Evolutionary conservation across 2,329 filamentous ascomycete genomes (phyloP), one percentile per base, ranked within the genome.

Genomic region (Pseudogymnoascus verrucosus): DNA sequence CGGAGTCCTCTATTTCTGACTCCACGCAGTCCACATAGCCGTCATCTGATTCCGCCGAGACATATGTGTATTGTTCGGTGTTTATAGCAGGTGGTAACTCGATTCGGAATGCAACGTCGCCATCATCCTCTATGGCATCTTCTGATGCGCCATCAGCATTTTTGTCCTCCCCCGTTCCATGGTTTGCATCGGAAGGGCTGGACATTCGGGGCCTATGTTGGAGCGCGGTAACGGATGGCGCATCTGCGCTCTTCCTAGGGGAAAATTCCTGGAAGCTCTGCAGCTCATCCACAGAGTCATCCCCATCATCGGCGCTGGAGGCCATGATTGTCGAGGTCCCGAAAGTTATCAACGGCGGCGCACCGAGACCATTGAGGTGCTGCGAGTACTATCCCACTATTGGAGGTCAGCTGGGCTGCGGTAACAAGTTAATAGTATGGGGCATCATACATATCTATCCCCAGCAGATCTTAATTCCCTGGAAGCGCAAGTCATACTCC

Each of bases 11-110:
- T 12, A 69, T 21, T 23, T 72, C 70, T 31, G 68, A 65, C n/a
- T 73, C 31, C 1, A 74, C 65, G 4, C 62, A 47, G 16, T 74
- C 69, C n/a, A 75, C 73, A 2, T 69, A 74, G 37, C 65, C 67
- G 40, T 70, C 67, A 31, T 68, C 69, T 44, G 59, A 42, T 14
- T n/a, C 34, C 34, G 1, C 59, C 10, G 34, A 14, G 11, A 61
- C 3, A 11, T n/a, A 39, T 21, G 34, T 26, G 16, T 61, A 61
- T n/a, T 61, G 12, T 19, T 61, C 37, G 10, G 21, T 6, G 12
- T 61, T 61, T 31, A 23, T 26, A 26, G 59, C 5, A 39, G 8
- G 14, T 19, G 34, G 59, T 14, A 61, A 26, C 8, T 14, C 4
- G 10, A 57, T 57, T 19, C 21, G 8, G 51, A 57, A 57, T 34